Conservation (phyloP, 176 grass and related monocot genomes). For the Avena insularis region DNA sequence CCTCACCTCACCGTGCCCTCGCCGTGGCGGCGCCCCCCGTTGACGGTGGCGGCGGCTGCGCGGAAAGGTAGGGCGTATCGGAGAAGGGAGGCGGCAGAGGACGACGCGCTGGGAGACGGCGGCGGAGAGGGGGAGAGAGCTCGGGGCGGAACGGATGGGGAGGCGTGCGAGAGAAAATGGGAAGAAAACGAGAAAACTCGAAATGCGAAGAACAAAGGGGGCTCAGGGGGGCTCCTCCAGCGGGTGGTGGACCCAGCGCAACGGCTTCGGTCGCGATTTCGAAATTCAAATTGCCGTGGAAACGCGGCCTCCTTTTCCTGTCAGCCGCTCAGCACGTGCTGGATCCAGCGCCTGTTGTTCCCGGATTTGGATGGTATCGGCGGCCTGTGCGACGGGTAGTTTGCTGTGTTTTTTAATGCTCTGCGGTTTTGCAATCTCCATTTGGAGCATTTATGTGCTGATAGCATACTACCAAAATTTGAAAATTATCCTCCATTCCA, state of each 20-base stretch:
- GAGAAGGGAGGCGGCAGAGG: neutral
- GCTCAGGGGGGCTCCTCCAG: neutral
- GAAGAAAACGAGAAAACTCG: neutral
- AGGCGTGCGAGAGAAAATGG: constrained; percentile 15
- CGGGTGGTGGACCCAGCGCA: constrained; percentile 37
- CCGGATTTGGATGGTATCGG: neutral
- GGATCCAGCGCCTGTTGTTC: neutral
- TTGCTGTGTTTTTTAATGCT: neutral
- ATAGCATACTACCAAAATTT: too few relatives aligned
- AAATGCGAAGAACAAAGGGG: neutral
- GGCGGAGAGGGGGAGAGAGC: neutral
- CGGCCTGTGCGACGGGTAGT: neutral
- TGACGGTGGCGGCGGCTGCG: neutral
- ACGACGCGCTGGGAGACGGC: neutral
- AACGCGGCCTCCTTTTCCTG: neutral
- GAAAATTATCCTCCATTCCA: too few relatives aligned
- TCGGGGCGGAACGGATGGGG: neutral
- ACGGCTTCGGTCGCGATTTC: constrained; percentile 42
- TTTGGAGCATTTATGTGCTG: neutral
- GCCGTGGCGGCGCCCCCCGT: constrained; percentile 24
- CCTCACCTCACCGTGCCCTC: constrained; percentile 18
- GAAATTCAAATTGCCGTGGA: constrained; percentile 54
- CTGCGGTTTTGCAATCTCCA: neutral
- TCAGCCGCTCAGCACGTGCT: neutral
- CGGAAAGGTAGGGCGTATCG: neutral